These are phyloP conservation scores for Metschnikowia peoriensis DNA, from an alignment of 805 yeast species.

Conservation along the genomic window DNA sequence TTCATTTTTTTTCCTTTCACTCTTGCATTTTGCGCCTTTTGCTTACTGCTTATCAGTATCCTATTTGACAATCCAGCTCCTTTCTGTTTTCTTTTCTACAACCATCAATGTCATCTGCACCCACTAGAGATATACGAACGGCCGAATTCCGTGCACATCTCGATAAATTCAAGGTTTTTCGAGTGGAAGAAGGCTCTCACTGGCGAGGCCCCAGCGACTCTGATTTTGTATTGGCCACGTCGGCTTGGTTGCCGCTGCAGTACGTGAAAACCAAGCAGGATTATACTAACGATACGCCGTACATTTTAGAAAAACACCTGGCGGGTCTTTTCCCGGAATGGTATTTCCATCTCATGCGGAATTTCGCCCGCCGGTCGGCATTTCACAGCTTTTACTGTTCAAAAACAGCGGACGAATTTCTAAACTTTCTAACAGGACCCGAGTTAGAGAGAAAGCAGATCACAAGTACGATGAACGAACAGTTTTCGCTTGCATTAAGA, in stretches of 20 bases:
- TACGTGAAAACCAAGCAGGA: neutral
- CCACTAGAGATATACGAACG: neutral
- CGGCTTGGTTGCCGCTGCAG: constrained; percentile 2
- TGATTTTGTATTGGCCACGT: neutral
- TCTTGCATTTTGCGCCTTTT: too few species aligned
- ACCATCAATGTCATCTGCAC: neutral
- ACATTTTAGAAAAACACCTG: neutral
- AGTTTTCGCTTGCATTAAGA: constrained; percentile 2
- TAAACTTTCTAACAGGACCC: neutral
- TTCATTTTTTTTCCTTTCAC: too few species aligned
- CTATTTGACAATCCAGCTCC: neutral
- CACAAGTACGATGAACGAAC: neutral
- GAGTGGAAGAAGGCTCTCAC: constrained; percentile 3
- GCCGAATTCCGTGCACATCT: constrained; percentile 1
- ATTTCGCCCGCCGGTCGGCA: constrained; percentile 1
- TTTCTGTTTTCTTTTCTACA: too few species aligned
- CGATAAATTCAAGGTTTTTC: constrained; percentile 2
- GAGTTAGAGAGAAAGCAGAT: neutral
- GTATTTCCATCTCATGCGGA: constrained; percentile 4
- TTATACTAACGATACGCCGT: neutral
- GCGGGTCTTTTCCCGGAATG: constrained; percentile 7
- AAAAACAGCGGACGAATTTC: neutral
- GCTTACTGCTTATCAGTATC: neutral
- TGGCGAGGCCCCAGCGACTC: neutral
- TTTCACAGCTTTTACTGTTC: constrained; percentile 3